Evolutionary conservation across 768 basidiomycete species (phyloP).

Genomic region (Suillus weaverae): DNA sequence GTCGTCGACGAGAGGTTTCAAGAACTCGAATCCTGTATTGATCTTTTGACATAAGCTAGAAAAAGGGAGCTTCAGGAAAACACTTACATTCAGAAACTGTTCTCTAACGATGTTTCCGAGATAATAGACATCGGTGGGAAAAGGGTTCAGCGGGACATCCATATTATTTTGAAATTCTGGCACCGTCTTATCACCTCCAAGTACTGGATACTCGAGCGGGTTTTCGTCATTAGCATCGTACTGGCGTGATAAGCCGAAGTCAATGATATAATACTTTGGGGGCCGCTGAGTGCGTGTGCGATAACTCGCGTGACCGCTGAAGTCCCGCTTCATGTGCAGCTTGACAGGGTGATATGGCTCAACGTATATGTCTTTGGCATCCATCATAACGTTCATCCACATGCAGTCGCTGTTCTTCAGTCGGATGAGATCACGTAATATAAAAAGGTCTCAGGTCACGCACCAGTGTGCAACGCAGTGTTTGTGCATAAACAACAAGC

Average conservation of each 20-base stretch:
- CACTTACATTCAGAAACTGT: slow-evolving; percentile 35
- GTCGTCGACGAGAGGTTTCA: slow-evolving; percentile 16
- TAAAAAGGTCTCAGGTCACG: slow-evolving; percentile 11
- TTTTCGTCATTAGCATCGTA: slow-evolving; percentile 27
- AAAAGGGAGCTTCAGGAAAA: no score
- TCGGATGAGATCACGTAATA: not conserved
- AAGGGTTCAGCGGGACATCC: slow-evolving; percentile 34
- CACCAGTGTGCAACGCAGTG: slow-evolving; percentile 38
- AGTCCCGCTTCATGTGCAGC: slow-evolving; percentile 17
- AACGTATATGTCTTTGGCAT: slow-evolving; percentile 25
- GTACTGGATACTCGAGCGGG: slow-evolving; percentile 29
- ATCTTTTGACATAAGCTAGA: not conserved
- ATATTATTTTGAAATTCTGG: slow-evolving; percentile 37
- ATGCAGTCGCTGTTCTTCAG: slow-evolving; percentile 25
- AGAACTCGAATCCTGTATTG: slow-evolving; percentile 22
- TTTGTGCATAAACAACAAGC: slow-evolving; percentile 37
- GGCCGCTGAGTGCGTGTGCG: slow-evolving; percentile 31
- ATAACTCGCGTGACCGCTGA: slow-evolving; percentile 20
- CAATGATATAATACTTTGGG: slow-evolving; percentile 35
- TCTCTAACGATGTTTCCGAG: slow-evolving; percentile 38
- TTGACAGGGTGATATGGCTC: slow-evolving; percentile 27
- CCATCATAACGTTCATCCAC: slow-evolving; percentile 34
- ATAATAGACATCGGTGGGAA: slow-evolving; percentile 45
- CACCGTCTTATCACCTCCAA: slow-evolving; percentile 43
- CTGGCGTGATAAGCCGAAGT: slow-evolving; percentile 36